Evolutionary conservation across 768 basidiomycete genomes (phyloP).

Genomic region (Mycena amicta): DNA sequence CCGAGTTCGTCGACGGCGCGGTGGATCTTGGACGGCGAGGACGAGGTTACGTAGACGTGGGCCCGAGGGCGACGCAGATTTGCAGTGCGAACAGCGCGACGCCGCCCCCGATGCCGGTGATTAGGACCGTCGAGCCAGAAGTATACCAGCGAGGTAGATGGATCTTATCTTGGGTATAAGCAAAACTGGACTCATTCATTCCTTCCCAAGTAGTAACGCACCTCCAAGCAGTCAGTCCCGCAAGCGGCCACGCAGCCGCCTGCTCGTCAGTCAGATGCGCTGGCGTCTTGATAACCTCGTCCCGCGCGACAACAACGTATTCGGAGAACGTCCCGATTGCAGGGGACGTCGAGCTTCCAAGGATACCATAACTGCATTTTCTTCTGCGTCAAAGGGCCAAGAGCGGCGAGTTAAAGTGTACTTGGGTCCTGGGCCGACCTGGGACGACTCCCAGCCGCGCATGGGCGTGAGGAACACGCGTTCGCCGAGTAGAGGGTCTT

Average conservation of each 20-base stretch:
- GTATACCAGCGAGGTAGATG: conserved; percentile 46
- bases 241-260: conserved; percentile 77
- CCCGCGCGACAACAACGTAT: conserved; percentile 72
- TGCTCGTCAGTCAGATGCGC: conserved; percentile 68
- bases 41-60: conserved; percentile 82
- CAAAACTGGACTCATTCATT: neutral
- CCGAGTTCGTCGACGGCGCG: conserved; percentile 69
- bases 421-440: conserved; percentile 67
- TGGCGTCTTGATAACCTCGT: conserved; percentile 67
- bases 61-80: conserved; percentile 76
- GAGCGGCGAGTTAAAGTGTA: conserved; percentile 31
- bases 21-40: conserved; percentile 66
- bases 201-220: conserved; percentile 30
- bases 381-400: conserved; percentile 10
- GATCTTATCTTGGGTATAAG: neutral
- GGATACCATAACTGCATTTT: conserved; percentile 55
- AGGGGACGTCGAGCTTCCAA: conserved; percentile 60
- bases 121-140: conserved; percentile 72
- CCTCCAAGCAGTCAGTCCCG: conserved; percentile 85
- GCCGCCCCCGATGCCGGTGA: conserved; percentile 84
- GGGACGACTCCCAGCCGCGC: conserved; percentile 73
- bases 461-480: conserved; percentile 78
- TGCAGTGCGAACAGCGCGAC: conserved; percentile 80
- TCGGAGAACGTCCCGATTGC: conserved; percentile 75
- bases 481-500: conserved; percentile 59